Percentiles rank a stretch among this genome's conserved stretches.
phyloP scores from a whole-genome alignment of 495 filamentous ascomycete genomes.

The Neurospora sp. region DNA sequence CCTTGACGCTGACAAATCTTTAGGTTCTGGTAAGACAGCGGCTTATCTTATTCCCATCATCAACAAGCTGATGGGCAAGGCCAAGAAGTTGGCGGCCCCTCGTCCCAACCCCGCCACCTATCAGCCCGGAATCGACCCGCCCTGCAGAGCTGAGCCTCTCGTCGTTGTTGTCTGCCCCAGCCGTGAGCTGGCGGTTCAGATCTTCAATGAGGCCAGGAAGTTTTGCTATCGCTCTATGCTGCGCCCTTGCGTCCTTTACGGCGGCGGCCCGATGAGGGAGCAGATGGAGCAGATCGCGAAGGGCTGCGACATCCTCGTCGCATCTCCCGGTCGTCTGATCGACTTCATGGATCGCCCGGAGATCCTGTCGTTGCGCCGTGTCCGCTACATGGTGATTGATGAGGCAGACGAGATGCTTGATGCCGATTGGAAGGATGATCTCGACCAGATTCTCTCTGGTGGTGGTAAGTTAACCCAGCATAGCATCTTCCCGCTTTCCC shows the following conservation, averaged over 20 bases:
- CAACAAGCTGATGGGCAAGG: slow-evolving; percentile 89
- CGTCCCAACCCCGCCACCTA: slow-evolving; percentile 50
- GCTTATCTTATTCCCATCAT: slow-evolving; percentile 85
- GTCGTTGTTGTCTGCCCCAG: slow-evolving; percentile 78
- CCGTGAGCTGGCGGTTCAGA: slow-evolving; percentile 84
- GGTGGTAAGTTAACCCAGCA: slow-evolving; percentile 47
- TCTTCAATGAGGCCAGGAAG: slow-evolving; percentile 46
- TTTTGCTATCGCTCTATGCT: background rate
- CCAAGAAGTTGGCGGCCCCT: slow-evolving; percentile 65
- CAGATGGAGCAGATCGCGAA: slow-evolving; percentile 63
- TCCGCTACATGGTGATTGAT: slow-evolving; percentile 79
- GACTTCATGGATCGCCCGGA: slow-evolving; percentile 67
- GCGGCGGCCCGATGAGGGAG: slow-evolving; percentile 57
- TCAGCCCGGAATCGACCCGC: slow-evolving; percentile 30
- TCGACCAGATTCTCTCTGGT: slow-evolving; percentile 62
- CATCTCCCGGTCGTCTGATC: slow-evolving; percentile 72
- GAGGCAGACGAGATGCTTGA: slow-evolving; percentile 90
- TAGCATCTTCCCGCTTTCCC: background rate
- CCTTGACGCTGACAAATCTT: background rate
- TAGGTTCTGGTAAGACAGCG: slow-evolving; percentile 93
- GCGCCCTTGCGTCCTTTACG: slow-evolving; percentile 80
- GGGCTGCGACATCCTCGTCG: slow-evolving; percentile 86
- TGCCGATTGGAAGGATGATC: slow-evolving; percentile 60
- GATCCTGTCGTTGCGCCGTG: slow-evolving; percentile 60
- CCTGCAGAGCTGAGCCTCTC: slow-evolving; percentile 67